These are phyloP conservation scores for Juglanconis oblonga DNA, from an alignment of 2,329 filamentous ascomycete species.

Conservation along the genomic window DNA sequence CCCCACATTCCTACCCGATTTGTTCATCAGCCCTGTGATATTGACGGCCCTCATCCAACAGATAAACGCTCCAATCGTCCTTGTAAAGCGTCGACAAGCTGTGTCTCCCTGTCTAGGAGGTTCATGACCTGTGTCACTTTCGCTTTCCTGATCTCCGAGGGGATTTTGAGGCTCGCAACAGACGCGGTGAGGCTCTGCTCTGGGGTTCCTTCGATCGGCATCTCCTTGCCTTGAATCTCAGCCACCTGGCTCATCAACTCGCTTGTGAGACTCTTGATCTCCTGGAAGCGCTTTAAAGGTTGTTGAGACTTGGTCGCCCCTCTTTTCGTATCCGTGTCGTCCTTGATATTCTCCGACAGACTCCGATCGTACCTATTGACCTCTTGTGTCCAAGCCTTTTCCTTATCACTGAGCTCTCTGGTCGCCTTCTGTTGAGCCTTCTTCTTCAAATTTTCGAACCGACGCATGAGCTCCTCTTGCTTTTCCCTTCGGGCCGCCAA, in stretches of 20 bases:
- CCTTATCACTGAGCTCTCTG: conserved; percentile 60
- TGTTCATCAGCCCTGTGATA: neutral
- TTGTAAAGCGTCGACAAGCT: conserved; percentile 65
- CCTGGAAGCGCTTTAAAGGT: conserved; percentile 55
- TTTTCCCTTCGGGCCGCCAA: conserved; percentile 52
- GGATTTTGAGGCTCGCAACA: conserved; percentile 48
- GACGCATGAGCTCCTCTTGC: conserved; percentile 54
- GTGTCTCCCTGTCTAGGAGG: conserved; percentile 63
- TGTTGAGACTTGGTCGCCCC: conserved; percentile 41
- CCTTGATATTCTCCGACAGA: conserved; percentile 35
- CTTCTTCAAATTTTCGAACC: conserved; percentile 57
- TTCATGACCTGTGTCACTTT: conserved; percentile 63
- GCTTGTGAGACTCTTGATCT: conserved; percentile 52
- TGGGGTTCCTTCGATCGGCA: conserved; percentile 25
- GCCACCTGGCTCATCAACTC: conserved; percentile 51
- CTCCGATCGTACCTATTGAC: conserved; percentile 37
- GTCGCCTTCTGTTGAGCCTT: conserved; percentile 46
- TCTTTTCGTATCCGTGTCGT: conserved; percentile 25
- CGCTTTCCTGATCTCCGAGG: conserved; percentile 57
- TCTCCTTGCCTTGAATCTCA: conserved; percentile 31
- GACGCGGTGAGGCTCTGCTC: conserved; percentile 28
- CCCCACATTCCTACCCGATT: neutral
- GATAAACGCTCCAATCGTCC: conserved; percentile 58
- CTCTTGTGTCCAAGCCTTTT: conserved; percentile 49
- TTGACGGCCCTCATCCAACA: conserved; percentile 23